Conservation (phyloP, 1,139 yeast genomes). For the Kodamaea sp. region DNA sequence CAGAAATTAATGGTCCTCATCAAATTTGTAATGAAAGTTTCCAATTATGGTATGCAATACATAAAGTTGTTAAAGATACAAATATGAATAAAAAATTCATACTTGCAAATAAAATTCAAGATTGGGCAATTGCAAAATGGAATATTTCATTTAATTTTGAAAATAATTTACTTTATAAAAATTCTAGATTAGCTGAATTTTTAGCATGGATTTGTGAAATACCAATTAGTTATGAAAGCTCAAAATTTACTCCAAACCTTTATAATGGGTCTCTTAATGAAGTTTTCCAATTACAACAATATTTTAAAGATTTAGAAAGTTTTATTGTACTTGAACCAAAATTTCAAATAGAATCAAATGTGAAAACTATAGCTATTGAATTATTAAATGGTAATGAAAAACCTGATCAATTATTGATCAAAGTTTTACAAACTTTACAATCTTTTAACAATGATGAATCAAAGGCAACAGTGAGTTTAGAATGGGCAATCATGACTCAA, state of each 20-base stretch:
- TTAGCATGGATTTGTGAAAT: constrained; percentile 43
- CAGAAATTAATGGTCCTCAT: constrained; percentile 60
- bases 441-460: not conserved
- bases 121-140: constrained; percentile 52
- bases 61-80: constrained; percentile 31
- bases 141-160: constrained; percentile 3
- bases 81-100: constrained; percentile 16
- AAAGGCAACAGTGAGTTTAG: constrained; percentile 6
- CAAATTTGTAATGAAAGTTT: constrained; percentile 43
- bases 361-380: constrained; percentile 3
- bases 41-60: constrained; percentile 50
- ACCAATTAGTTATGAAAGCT: constrained; percentile 3
- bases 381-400: constrained; percentile 6
- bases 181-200: constrained; percentile 30
- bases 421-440: constrained; percentile 8
- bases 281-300: constrained; percentile 5
- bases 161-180: not conserved
- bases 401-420: constrained; percentile 7
- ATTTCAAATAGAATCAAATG: not conserved
- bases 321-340: constrained; percentile 10
- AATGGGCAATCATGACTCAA: constrained; percentile 12
- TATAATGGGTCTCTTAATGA: constrained; percentile 13
- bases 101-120: constrained; percentile 15
- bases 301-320: constrained; percentile 7
- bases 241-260: not conserved